A percentile compares a stretch with the other conserved stretches of the same genome.
Evolutionary conservation across 768 basidiomycete species (phyloP).

Genomic region (Melanogaster broomeanus): DNA sequence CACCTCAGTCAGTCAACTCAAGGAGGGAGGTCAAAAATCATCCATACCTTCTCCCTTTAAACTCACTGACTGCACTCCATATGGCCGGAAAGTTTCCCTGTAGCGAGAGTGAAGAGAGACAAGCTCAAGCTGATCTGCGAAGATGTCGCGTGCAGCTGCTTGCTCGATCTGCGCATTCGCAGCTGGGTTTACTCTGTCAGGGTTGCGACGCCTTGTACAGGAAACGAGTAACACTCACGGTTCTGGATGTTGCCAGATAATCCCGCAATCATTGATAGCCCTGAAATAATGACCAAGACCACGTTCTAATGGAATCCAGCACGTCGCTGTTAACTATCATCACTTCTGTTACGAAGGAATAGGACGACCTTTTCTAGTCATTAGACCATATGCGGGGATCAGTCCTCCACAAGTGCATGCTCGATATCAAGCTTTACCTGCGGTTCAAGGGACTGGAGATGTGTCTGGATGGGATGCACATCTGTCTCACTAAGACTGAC

Average conservation of each 20-base stretch:
- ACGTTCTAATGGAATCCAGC: slow-evolving; percentile 13
- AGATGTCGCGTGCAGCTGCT: slow-evolving; percentile 59
- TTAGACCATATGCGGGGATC: slow-evolving; percentile 64
- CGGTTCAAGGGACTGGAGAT: background rate
- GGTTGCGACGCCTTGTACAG: background rate
- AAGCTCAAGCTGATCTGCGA: slow-evolving; percentile 67
- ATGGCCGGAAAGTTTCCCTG: slow-evolving; percentile 69
- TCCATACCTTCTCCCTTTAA: slow-evolving; percentile 72
- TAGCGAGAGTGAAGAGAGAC: slow-evolving; percentile 66
- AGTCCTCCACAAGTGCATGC: slow-evolving; percentile 46
- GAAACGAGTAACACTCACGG: slow-evolving; percentile 15
- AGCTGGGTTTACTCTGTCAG: slow-evolving; percentile 40
- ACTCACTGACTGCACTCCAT: slow-evolving; percentile 75
- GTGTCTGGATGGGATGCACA: background rate
- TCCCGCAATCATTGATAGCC: slow-evolving; percentile 29
- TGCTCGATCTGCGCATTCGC: slow-evolving; percentile 65
- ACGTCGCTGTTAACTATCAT: no score
- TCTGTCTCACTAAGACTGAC: background rate
- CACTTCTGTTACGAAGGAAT: background rate
- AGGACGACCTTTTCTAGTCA: slow-evolving; percentile 51
- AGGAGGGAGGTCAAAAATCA: no score
- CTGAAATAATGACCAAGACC: slow-evolving; percentile 28
- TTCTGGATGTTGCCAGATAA: slow-evolving; percentile 28
- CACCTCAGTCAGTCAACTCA: no score
- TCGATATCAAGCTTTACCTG: slow-evolving; percentile 32